Evolutionary conservation across 2,329 filamentous ascomycete species (phyloP).

Genomic region (Alternaria dauci): DNA sequence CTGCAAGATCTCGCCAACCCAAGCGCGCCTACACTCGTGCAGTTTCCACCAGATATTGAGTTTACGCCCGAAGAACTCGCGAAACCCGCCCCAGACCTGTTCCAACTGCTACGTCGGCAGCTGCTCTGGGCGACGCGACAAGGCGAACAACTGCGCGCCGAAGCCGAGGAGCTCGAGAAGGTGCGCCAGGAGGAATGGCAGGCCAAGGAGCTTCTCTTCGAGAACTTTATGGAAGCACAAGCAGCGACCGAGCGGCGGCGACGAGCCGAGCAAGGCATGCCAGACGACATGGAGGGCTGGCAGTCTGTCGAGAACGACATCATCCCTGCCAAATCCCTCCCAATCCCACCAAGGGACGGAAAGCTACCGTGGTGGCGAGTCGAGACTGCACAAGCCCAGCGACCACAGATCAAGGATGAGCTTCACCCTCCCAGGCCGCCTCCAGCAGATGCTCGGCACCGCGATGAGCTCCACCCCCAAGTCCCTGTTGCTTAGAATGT

Average conservation of each 20-base stretch:
- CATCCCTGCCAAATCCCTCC: constrained; percentile 42
- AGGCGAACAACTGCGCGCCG: constrained; percentile 67
- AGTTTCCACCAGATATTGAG: constrained; percentile 65
- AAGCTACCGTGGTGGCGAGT: constrained; percentile 49
- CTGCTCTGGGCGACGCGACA: constrained; percentile 77
- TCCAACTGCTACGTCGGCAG: constrained; percentile 69
- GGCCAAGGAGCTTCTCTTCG: constrained; percentile 80
- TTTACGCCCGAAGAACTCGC: constrained; percentile 72
- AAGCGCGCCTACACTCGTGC: constrained; percentile 61
- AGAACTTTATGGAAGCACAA: constrained; percentile 76
- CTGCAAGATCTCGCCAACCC: constrained; percentile 67
- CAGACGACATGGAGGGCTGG: constrained; percentile 40
- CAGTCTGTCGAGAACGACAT: constrained; percentile 51
- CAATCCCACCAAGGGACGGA: constrained; percentile 32
- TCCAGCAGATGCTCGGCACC: constrained; percentile 17
- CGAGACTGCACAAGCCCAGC: constrained; percentile 25
- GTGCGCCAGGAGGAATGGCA: constrained; percentile 76
- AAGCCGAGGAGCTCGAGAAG: constrained; percentile 73
- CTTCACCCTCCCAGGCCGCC: constrained; percentile 1
- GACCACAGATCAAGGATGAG: constrained; percentile 15
- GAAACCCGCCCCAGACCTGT: constrained; percentile 72
- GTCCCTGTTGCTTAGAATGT: constrained; percentile 15
- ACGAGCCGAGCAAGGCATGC: constrained; percentile 45
- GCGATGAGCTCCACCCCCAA: constrained; percentile 9
- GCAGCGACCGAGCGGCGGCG: constrained; percentile 56